These are phyloP conservation scores for Termitomyces sp. DNA, from an alignment of 768 basidiomycete genomes.

Conservation along the genomic window DNA sequence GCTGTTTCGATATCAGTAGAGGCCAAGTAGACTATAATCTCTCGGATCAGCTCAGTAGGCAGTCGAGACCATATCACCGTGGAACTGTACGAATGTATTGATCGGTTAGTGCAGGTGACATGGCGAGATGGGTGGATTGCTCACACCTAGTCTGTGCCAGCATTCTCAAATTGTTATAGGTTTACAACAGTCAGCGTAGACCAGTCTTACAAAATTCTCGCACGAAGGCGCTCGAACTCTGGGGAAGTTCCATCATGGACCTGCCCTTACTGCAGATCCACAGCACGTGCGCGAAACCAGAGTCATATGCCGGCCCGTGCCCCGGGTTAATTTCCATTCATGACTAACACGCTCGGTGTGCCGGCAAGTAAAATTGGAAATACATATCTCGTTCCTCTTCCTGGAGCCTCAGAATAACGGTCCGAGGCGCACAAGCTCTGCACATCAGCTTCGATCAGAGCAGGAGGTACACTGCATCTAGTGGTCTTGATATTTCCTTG, in stretches of 20 bases:
- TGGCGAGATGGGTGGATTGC: background rate
- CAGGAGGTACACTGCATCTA: background rate
- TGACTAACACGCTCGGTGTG: background rate
- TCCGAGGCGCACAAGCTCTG: background rate
- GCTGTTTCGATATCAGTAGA: slow-evolving; percentile 17
- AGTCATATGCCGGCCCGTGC: background rate
- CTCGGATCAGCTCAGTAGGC: slow-evolving; percentile 27
- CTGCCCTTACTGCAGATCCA: background rate
- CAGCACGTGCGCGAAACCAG: background rate
- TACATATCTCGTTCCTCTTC: background rate
- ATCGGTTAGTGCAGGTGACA: background rate
- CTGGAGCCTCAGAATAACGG: background rate
- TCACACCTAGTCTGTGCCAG: background rate
- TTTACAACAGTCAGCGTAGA: background rate
- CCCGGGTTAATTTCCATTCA: background rate
- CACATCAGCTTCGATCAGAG: slow-evolving; percentile 1
- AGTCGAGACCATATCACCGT: slow-evolving; percentile 22
- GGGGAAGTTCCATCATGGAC: background rate
- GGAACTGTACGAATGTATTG: background rate
- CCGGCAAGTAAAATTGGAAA: background rate
- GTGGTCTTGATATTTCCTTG: slow-evolving; percentile 3
- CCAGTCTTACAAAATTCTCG: background rate
- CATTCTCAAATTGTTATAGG: background rate
- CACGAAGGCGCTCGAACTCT: background rate
- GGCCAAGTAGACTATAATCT: slow-evolving; percentile 25